Percentiles rank a stretch among this genome's conserved stretches.
phyloP scores from a whole-genome alignment of 805 yeast species.

The Lipomyces spencermartinsiae region DNA sequence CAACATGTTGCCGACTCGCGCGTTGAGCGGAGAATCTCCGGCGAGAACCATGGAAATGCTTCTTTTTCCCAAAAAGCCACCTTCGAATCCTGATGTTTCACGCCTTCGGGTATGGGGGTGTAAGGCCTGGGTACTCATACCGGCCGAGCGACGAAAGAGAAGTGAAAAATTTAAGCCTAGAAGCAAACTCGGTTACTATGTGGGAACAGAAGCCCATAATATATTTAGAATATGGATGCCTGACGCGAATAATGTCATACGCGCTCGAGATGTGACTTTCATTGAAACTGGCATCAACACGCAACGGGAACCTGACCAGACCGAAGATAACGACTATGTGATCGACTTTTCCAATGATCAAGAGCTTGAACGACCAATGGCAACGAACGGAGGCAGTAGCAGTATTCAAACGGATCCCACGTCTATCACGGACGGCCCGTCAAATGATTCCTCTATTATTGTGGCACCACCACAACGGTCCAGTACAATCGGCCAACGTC shows the following conservation, averaged over 20 bases:
- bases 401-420: background rate
- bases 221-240: constrained; percentile 6
- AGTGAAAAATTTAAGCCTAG: constrained; percentile 7
- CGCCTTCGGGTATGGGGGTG: constrained; percentile 5
- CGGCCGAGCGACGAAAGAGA: constrained; percentile 3
- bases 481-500: background rate
- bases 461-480: background rate
- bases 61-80: background rate
- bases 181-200: constrained; percentile 4
- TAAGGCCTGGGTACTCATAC: constrained; percentile 4
- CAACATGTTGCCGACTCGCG: constrained; percentile 1
- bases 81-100: constrained; percentile 1
- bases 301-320: too few species aligned
- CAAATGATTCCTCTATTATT: background rate
- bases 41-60: constrained; percentile 1
- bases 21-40: background rate
- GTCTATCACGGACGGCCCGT: background rate
- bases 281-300: too few species aligned
- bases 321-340: too few species aligned
- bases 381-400: background rate
- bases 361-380: too few species aligned
- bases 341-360: too few species aligned
- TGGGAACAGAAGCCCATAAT: constrained; percentile 9
- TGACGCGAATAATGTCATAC: background rate
- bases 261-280: too few species aligned